Conservation (phyloP, 1,284 basidiomycete species). For the Tilletia setariae region DNA sequence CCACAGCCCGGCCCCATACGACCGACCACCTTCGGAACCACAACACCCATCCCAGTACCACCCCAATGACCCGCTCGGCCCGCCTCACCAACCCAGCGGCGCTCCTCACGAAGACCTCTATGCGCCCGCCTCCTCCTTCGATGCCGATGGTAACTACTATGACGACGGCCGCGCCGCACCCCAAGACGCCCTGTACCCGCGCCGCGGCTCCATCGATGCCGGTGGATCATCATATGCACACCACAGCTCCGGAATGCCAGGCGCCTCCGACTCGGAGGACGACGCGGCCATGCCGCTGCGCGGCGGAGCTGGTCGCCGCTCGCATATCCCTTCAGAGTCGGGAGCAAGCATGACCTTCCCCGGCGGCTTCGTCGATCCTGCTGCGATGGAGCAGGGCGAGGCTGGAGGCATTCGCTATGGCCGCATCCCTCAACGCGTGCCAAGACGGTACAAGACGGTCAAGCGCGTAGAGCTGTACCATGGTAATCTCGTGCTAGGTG, state of each 20-base stretch:
- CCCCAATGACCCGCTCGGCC: slow-evolving; percentile 30
- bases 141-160: slow-evolving; percentile 37
- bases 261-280: slow-evolving; percentile 37
- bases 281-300: slow-evolving; percentile 30
- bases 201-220: slow-evolving; percentile 10
- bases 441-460: slow-evolving; percentile 48
- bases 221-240: slow-evolving; percentile 17
- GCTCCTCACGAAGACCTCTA: slow-evolving; percentile 28
- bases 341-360: slow-evolving; percentile 25
- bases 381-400: slow-evolving; percentile 34
- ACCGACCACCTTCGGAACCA: slow-evolving; percentile 10
- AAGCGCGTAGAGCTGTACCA: slow-evolving; percentile 50
- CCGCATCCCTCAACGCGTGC: slow-evolving; percentile 47
- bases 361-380: slow-evolving; percentile 39
- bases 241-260: slow-evolving; percentile 30
- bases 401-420: slow-evolving; percentile 40
- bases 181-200: background rate
- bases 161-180: background rate
- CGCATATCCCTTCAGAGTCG: slow-evolving; percentile 20
- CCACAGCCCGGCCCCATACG: slow-evolving; percentile 22
- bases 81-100: slow-evolving; percentile 31
- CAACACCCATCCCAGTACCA: slow-evolving; percentile 20
- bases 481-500: slow-evolving; percentile 44
- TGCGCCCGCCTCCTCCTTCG: slow-evolving; percentile 43
- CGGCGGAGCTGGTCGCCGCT: slow-evolving; percentile 17